phyloP scores from a whole-genome alignment of 805 yeast genomes.

The Ogataea wickerhamii region DNA sequence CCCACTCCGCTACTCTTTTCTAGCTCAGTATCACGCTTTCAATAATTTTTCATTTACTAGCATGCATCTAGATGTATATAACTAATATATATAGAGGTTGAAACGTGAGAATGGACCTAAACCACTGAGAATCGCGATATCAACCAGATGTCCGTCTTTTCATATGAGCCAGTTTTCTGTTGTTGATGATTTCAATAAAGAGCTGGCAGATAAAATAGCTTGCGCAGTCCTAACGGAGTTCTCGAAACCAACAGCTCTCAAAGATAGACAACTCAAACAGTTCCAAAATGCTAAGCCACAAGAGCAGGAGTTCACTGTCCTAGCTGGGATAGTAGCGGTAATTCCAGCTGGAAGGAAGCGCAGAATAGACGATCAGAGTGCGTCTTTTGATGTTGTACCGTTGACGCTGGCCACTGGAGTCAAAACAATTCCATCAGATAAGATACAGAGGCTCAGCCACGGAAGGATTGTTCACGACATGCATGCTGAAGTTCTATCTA shows the following conservation, averaged over 20 bases:
- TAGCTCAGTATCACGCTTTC: too few relatives aligned
- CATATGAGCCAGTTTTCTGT: neutral
- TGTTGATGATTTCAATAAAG: conserved; percentile 2
- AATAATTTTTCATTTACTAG: too few relatives aligned
- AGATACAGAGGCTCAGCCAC: conserved; percentile 28
- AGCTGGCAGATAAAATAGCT: conserved; percentile 18
- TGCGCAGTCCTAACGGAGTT: conserved; percentile 12
- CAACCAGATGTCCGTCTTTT: too few relatives aligned
- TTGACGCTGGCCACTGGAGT: conserved; percentile 75
- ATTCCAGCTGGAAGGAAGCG: conserved; percentile 9
- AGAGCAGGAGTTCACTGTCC: conserved; percentile 80
- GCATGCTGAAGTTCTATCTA: conserved; percentile 82
- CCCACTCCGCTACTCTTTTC: too few relatives aligned
- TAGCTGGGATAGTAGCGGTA: conserved; percentile 65
- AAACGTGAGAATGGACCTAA: too few relatives aligned
- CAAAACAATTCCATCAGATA: conserved; percentile 62
- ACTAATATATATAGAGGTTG: too few relatives aligned
- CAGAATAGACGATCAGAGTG: conserved; percentile 2
- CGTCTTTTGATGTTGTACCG: conserved; percentile 26
- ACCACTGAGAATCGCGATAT: too few relatives aligned
- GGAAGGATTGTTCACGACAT: conserved; percentile 79
- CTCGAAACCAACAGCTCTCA: conserved; percentile 9
- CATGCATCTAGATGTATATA: too few relatives aligned
- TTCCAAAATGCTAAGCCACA: conserved; percentile 46
- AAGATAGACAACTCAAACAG: conserved; percentile 8